phyloP scores from a whole-genome alignment of 345 rosid genomes.

The Barbarea vulgaris region DNA sequence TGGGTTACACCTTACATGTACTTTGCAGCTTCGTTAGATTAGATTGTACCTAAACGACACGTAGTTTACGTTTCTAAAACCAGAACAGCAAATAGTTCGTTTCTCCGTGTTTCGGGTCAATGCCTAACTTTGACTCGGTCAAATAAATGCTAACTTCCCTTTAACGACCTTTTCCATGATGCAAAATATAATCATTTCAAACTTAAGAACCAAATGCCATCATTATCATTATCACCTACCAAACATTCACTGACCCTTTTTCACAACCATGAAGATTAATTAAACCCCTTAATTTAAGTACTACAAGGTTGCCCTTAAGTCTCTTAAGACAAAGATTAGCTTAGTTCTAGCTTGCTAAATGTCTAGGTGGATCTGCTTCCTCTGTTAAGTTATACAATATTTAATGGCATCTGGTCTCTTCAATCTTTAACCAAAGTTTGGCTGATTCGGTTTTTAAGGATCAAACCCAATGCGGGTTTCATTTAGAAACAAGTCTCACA shows the following conservation, averaged over 20 bases:
- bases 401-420: too few species aligned
- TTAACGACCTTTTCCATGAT: slow-evolving; percentile 30
- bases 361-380: too few species aligned
- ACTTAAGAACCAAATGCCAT: slow-evolving; percentile 24
- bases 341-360: too few species aligned
- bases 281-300: neutral
- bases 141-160: slow-evolving; percentile 18
- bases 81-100: slow-evolving; percentile 15
- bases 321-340: too few species aligned
- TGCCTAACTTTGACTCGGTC: slow-evolving; percentile 44
- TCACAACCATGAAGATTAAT: neutral
- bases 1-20: slow-evolving; percentile 30
- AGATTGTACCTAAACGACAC: slow-evolving; percentile 22
- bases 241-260: slow-evolving; percentile 1
- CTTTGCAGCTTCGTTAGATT: slow-evolving; percentile 3
- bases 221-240: slow-evolving; percentile 33
- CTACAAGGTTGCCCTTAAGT: neutral
- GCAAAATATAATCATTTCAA: slow-evolving; percentile 24
- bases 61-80: slow-evolving; percentile 13
- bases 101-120: neutral
- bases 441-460: too few species aligned
- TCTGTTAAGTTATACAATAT: too few species aligned
- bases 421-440: too few species aligned
- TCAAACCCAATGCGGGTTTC: neutral
- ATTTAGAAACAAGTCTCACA: too few species aligned